Base-by-base conservation (phyloP, 164 flowering plant genomes). In the Amborella trichopoda region DNA sequence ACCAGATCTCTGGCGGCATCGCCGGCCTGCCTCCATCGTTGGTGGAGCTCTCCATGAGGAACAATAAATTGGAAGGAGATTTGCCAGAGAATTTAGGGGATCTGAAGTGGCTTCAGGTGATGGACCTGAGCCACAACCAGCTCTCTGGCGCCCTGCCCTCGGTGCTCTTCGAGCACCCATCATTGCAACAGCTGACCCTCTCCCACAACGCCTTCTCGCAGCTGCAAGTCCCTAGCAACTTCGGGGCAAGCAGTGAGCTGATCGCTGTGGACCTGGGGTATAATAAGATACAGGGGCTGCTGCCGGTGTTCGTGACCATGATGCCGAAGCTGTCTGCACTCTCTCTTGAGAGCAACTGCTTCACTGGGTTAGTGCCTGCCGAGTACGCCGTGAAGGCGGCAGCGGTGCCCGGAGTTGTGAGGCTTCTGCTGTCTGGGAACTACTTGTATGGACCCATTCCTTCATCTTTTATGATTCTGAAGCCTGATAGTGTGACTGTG, bases 241-340 rank as follows among this genome's bases (percentile, higher is more conserved):
- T 34, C 37, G 76, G 64, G 11, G 23, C 52, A 23, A 42, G 44
- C 8, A 83, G 88, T 44, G 63, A 66, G 59, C 71, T 87, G 20
- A 76, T 91, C 3, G 88, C 96, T 1, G 14, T 80, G 9, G 99
- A 91, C 48, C 26, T 91, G 22, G 74, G 89, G 53, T 44, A 70
- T 63, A 91, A 87, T 48, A 27, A 67, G 50, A 47, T 91, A 21
- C 66, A 46, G 19, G 99, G 99, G 2, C 23, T 64, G 6, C 49
- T 87, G 25, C 99, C 99, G 13, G 46, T 55, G 21, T 87, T 87
- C 68, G 34, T 87, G 68, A 77, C 81, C 21, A 26, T 56, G 42
- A 75, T 87, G 83, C 93, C 96, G 12, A 73, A 43, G 46, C 75
- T 87, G 2, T 78, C 96, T 0, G 83, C 95, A 16, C 43, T 91